phyloP scores from a whole-genome alignment of 1,139 yeast species.

The Magnusiomyces ingens region DNA sequence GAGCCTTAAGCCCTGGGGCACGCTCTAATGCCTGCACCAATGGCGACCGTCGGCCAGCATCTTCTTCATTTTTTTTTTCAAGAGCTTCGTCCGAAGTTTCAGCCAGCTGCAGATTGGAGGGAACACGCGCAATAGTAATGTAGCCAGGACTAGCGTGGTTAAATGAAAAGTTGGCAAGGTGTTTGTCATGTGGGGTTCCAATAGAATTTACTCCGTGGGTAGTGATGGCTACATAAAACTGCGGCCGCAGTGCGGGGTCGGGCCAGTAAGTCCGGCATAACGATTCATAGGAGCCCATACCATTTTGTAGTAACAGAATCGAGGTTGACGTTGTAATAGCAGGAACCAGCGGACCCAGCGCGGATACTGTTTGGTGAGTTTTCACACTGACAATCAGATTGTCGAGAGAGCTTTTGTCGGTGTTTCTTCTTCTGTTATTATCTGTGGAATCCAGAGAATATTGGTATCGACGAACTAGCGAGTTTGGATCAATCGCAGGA shows the following conservation, averaged over 20 bases:
- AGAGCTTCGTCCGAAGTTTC: background rate
- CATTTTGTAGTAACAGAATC: constrained; percentile 68
- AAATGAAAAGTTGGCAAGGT: constrained; percentile 1
- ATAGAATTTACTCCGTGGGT: constrained; percentile 69
- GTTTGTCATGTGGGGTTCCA: constrained; percentile 20
- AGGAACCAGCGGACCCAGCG: constrained; percentile 41
- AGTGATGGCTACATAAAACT: constrained; percentile 63
- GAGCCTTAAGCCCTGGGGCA: constrained; percentile 36
- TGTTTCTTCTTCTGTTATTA: background rate
- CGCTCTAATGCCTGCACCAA: constrained; percentile 6
- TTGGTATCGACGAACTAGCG: constrained; percentile 2
- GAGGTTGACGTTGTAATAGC: constrained; percentile 43
- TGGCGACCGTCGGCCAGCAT: constrained; percentile 3
- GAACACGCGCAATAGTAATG: constrained; percentile 3
- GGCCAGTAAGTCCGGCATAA: constrained; percentile 54
- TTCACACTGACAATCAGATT: constrained; percentile 60
- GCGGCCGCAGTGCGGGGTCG: constrained; percentile 41
- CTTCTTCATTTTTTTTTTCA: background rate
- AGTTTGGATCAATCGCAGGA: constrained; percentile 13
- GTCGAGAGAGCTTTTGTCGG: constrained; percentile 32
- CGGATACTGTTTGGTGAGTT: constrained; percentile 47
- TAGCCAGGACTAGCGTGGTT: constrained; percentile 6
- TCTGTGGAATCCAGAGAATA: background rate
- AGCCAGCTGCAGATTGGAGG: background rate
- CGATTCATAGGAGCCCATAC: constrained; percentile 59